Percentiles rank a stretch among this genome's conserved stretches.
Conservation (phyloP, 23 red algal species). For the Chondrus crispus region DNA sequence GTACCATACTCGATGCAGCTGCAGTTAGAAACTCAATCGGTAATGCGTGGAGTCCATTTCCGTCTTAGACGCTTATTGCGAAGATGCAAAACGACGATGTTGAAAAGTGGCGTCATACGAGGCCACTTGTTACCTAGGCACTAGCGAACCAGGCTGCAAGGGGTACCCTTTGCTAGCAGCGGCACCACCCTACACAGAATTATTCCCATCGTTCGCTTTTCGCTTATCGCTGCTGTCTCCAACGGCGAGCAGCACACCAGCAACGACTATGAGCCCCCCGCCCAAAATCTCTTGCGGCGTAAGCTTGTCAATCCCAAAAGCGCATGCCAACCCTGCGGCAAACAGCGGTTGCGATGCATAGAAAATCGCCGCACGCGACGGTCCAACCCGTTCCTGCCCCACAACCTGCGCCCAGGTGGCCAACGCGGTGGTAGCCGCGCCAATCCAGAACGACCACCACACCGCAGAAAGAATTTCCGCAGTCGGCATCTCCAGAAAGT, state of each 20-base stretch:
- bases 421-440: conserved; percentile 9
- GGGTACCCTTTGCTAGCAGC: too few relatives aligned
- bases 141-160: too few relatives aligned
- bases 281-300: conserved; percentile 39
- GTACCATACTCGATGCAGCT: too few relatives aligned
- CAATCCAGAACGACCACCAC: conserved; percentile 28
- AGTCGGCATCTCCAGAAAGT: not conserved
- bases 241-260: conserved; percentile 11
- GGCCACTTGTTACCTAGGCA: too few relatives aligned
- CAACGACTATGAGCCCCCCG: conserved; percentile 44
- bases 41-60: too few relatives aligned
- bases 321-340: conserved; percentile 33
- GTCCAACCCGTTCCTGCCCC: conserved; percentile 56
- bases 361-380: conserved; percentile 45
- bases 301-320: conserved; percentile 27
- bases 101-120: too few relatives aligned
- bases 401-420: conserved; percentile 56
- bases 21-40: too few relatives aligned
- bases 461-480: not conserved
- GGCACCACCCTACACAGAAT: too few relatives aligned
- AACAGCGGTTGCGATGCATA: conserved; percentile 75
- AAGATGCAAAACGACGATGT: too few relatives aligned
- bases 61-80: too few relatives aligned
- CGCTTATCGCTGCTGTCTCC: not conserved
- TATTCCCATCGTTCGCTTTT: too few relatives aligned